Base-by-base conservation (phyloP, 768 basidiomycete species). In the Mycena rosella region DNA sequence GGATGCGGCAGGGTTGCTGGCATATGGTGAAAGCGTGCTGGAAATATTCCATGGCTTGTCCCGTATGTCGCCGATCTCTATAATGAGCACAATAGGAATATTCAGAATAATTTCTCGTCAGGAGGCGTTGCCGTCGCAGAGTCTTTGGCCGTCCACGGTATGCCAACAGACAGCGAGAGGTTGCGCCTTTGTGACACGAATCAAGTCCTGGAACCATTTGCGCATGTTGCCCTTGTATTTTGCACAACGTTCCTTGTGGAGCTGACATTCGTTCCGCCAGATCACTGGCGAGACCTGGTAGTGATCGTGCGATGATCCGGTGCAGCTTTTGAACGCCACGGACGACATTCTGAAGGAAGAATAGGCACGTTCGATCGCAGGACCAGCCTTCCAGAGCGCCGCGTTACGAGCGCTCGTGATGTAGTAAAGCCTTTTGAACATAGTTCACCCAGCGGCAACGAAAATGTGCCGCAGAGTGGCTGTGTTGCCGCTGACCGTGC, bases 161-260 rank as follows among this genome's bases (percentile, higher is more conserved):
- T 57, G 42, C 54, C 53, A 63, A 17, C 62, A 63, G 1, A 27
- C 54, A 4, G 54, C 52, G 14, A 48, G 44, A 15, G 53, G 22
- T 17, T 32, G 34, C 45, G 9, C 52, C 11, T 38, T 55, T 38
- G 22, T 7, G 14, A 52, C 38, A 8, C 63, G 63, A 20, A 65
- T 30, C 2, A 44, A 11, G 17, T 57, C 63, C 15, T 51, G 49
- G 26, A 65, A 65, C 63, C 63, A 65, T 45, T 58, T 65, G 0
- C 54, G 63, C 22, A 63, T 13, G 55, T 63, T 20, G 5, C 54
- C 54, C 6, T 26, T 11, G 17, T 63, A 63, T 15, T 2, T 26
- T 20, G 20, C 4, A 27, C 63, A 63, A 4, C 36, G 60, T 3
- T 22, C 38, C 15, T 11, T 5, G 38, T 32, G n/a, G 0, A 63